Base-by-base conservation (phyloP, 2,329 filamentous ascomycete genomes). In the Boeremia exigua region DNA sequence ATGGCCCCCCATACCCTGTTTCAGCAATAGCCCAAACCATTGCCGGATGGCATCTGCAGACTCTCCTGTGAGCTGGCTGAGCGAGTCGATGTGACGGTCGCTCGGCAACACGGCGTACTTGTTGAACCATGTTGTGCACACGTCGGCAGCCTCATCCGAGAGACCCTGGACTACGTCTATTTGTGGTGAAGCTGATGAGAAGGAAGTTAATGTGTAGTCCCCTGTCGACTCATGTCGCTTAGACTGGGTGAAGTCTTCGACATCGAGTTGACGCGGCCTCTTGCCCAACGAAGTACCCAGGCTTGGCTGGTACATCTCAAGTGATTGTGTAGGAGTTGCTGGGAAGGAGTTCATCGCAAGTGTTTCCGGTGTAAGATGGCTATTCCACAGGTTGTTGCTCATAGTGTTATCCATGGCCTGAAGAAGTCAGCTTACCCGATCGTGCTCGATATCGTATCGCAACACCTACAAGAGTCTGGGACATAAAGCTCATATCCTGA, bases 61-160 rank as follows among this genome's bases (percentile, higher is more conserved):
- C 50, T 74, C 72, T 25, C 67, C 69, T 30, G 73, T 75, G 4
- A 75, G 65, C 52, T 75, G 72, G 54, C 69, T 70, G 6, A 75
- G 54, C 2, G 72, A 74, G 11, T 73, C 69, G 43, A 75, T 73
- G 42, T 75, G 71, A 27, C 64, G 56, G 47, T 75, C 73, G 52
- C 70, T 74, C 17, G 73, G 73, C 37, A 75, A 54, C 5, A 74
- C 62, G n/a, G 66, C 67, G 57, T 72, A 75, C 44, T 74, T 74
- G 60, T 68, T 71, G 56, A 75, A 75, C 73, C 73, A 75, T 23
- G 65, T 74, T 6, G 72, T 67, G 54, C 73, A 75, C 15, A 75
- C 66, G 50, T 75, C 73, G 25, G 70, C 72, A 29, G 73, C 73
- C 39, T 75, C 70, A 52, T 75, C 73, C 19, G 63, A 68, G 6